Percentiles rank a stretch among this genome's conserved stretches.
These are phyloP conservation scores for Sherardia arvensis DNA, from an alignment of 257 asterid genomes.

Conservation along the genomic window DNA sequence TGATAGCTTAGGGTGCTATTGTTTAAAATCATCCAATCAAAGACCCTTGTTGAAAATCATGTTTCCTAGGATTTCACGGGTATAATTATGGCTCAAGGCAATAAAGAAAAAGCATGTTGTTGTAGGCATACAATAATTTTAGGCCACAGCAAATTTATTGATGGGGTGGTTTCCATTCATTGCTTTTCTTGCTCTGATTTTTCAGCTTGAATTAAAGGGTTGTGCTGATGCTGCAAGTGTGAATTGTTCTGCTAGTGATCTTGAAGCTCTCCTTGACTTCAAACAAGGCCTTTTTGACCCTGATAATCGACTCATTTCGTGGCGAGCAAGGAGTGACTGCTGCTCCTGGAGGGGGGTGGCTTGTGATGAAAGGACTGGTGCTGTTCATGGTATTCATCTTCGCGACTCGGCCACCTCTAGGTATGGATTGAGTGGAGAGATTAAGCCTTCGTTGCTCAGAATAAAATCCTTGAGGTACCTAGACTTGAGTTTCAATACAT, in stretches of 20 bases:
- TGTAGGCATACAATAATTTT: too few relatives aligned
- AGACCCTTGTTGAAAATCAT: too few relatives aligned
- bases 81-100: too few relatives aligned
- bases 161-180: slow-evolving; percentile 15
- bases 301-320: slow-evolving; percentile 29
- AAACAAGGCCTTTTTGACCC: slow-evolving; percentile 46
- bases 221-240: neutral
- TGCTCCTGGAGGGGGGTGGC: slow-evolving; percentile 40
- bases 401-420: slow-evolving; percentile 21
- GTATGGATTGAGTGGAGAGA: slow-evolving; percentile 43
- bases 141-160: too few relatives aligned
- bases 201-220: slow-evolving; percentile 12
- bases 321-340: slow-evolving; percentile 35
- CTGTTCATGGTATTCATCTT: slow-evolving; percentile 28
- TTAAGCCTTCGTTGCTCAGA: slow-evolving; percentile 35
- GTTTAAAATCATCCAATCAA: too few relatives aligned
- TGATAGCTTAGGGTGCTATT: too few relatives aligned
- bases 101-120: too few relatives aligned
- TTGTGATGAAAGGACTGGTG: slow-evolving; percentile 24
- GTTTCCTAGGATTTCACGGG: too few relatives aligned
- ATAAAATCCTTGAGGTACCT: slow-evolving; percentile 27
- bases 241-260: slow-evolving; percentile 24
- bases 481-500: slow-evolving; percentile 44
- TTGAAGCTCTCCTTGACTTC: slow-evolving; percentile 38
- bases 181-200: slow-evolving; percentile 18